Percentiles rank a stretch among this genome's conserved stretches.
Conservation (phyloP, 495 filamentous ascomycete species). For the Penicillium subrubescens region DNA sequence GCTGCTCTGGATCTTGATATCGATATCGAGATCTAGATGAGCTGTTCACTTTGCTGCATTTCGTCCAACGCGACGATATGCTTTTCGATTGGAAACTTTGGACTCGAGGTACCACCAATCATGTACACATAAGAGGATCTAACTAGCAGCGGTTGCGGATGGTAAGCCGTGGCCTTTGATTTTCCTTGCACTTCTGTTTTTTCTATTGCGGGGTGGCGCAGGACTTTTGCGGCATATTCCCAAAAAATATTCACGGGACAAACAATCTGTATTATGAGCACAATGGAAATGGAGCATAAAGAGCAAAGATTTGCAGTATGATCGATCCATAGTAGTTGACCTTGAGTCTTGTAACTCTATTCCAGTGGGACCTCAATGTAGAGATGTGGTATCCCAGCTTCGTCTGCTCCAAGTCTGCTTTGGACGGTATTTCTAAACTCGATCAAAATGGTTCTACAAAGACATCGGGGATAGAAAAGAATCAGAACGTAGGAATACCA, state of each 20-base stretch:
- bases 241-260: constrained; percentile 15
- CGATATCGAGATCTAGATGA: constrained; percentile 67
- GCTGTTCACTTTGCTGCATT: background rate
- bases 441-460: no score
- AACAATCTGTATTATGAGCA: constrained; percentile 24
- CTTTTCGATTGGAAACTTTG: background rate
- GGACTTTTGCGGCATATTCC: constrained; percentile 17
- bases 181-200: constrained; percentile 3
- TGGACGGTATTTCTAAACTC: no score
- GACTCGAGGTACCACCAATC: background rate
- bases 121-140: constrained; percentile 7
- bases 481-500: no score
- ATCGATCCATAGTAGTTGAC: background rate
- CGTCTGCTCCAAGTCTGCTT: background rate
- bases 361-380: background rate
- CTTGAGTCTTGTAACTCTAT: background rate
- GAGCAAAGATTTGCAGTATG: constrained; percentile 3
- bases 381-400: background rate
- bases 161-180: background rate
- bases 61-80: background rate
- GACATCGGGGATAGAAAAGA: no score
- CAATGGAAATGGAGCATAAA: constrained; percentile 19
- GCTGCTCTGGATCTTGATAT: constrained; percentile 79
- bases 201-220: constrained; percentile 14
- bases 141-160: background rate